A percentile compares a stretch with the other conserved stretches of the same genome.
Conservation (phyloP, 1,284 basidiomycete species). For the Ganoderma lingzhi region DNA sequence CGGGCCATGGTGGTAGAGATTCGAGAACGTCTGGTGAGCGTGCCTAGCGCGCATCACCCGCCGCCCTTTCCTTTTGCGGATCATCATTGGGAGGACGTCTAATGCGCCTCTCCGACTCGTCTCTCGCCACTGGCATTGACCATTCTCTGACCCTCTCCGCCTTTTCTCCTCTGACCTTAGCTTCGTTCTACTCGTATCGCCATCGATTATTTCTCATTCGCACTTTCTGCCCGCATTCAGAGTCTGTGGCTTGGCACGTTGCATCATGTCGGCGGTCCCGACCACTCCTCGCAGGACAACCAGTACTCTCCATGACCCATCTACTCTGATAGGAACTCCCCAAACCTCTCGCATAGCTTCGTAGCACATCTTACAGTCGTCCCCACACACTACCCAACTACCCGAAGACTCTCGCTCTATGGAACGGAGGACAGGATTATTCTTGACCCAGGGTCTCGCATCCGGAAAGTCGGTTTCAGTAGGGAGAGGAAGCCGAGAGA, state of each 20-base stretch:
- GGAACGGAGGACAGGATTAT: conserved; percentile 89
- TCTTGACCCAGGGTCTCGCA: conserved; percentile 83
- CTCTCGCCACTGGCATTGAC: neutral
- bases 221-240: neutral
- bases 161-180: neutral
- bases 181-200: neutral
- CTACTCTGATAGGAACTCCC: conserved; percentile 54
- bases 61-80: conserved; percentile 3
- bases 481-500: conserved; percentile 85
- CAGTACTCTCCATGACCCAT: conserved; percentile 30
- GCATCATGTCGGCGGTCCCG: conserved; percentile 43
- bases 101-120: neutral
- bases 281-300: conserved; percentile 54
- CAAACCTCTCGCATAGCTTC: conserved; percentile 56
- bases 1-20: neutral
- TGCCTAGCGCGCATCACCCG: no score
- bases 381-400: conserved; percentile 78
- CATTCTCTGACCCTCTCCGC: neutral
- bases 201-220: neutral
- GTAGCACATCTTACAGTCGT: conserved; percentile 64
- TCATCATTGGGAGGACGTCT: neutral
- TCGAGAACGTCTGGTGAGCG: neutral
- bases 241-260: neutral
- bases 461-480: conserved; percentile 92
- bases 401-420: conserved; percentile 81